These are phyloP conservation scores for Cladophialophora yegresii DNA, from an alignment of 2,329 filamentous ascomycete genomes.

Conservation along the genomic window DNA sequence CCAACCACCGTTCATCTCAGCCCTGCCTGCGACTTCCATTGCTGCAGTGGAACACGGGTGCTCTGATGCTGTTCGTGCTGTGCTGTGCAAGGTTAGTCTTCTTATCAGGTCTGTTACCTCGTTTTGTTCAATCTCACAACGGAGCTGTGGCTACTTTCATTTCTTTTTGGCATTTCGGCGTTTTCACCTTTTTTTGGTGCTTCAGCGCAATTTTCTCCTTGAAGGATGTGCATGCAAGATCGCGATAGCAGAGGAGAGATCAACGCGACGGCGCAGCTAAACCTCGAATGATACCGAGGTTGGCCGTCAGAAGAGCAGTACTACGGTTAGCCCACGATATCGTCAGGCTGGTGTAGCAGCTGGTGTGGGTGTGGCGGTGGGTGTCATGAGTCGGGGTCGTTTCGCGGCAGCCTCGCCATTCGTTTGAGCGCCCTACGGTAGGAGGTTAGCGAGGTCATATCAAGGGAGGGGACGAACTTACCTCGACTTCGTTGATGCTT, in stretches of 20 bases:
- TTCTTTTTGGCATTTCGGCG: conserved; percentile 27
- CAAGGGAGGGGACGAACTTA: not conserved
- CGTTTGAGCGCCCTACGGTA: conserved; percentile 16
- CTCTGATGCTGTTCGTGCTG: conserved; percentile 33
- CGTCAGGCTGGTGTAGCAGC: conserved; percentile 27
- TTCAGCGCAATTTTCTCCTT: conserved; percentile 10
- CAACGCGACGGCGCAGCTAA: not conserved
- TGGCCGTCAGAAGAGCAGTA: conserved; percentile 3
- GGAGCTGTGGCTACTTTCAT: conserved; percentile 15
- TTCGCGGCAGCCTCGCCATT: conserved; percentile 25
- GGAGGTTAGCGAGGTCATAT: conserved; percentile 1
- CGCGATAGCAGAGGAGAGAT: not conserved
- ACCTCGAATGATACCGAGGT: not conserved
- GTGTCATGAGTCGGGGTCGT: conserved; percentile 29
- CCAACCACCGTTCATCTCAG: conserved; percentile 6
- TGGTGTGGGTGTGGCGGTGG: conserved; percentile 26
- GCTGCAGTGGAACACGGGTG: conserved; percentile 28
- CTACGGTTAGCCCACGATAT: conserved; percentile 12
- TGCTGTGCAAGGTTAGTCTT: conserved; percentile 27
- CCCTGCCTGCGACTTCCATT: conserved; percentile 15
- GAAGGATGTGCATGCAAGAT: conserved; percentile 4
- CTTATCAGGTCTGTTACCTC: conserved; percentile 24
- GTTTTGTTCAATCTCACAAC: conserved; percentile 19
- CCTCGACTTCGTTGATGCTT: conserved; percentile 31
- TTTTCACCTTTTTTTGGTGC: conserved; percentile 33